phyloP scores from a whole-genome alignment of 2,329 filamentous ascomycete species.

The Bimuria novae-zelandiae region DNA sequence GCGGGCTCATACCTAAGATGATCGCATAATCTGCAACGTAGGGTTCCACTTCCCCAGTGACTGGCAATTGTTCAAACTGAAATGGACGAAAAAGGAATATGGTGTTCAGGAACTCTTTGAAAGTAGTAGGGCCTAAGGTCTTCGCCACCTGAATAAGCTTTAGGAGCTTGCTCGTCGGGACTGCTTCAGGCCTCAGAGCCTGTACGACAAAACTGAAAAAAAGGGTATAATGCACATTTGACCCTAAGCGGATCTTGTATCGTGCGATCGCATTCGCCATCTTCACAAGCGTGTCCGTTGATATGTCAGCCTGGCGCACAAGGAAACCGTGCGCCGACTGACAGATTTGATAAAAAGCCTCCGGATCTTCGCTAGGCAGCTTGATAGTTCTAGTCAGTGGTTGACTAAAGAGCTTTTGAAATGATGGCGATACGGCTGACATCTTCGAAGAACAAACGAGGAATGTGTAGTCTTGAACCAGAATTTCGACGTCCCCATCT shows the following conservation, averaged over 20 bases:
- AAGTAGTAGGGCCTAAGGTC: constrained; percentile 2
- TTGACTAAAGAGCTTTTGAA: constrained; percentile 11
- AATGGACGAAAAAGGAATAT: constrained; percentile 10
- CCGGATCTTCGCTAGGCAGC: constrained; percentile 10
- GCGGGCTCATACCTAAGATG: background rate
- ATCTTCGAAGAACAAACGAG: constrained; percentile 10
- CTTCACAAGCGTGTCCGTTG: constrained; percentile 6
- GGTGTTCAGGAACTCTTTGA: constrained; percentile 7
- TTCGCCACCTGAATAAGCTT: constrained; percentile 10
- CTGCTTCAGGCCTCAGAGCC: constrained; percentile 9
- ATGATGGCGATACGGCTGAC: constrained; percentile 6
- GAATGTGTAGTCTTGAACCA: background rate
- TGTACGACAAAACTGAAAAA: constrained; percentile 8
- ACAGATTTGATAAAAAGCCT: constrained; percentile 11
- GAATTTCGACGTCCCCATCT: constrained; percentile 8
- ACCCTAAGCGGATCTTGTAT: constrained; percentile 11
- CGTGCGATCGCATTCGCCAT: constrained; percentile 8
- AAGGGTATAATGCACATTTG: constrained; percentile 2
- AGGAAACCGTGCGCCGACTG: constrained; percentile 15
- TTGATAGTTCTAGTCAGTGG: background rate
- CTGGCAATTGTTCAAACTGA: background rate
- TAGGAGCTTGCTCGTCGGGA: constrained; percentile 8
- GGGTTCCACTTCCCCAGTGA: background rate
- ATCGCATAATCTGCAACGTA: background rate
- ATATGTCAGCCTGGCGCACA: constrained; percentile 13